Evolutionary conservation across 257 asterid genomes (phyloP), one percentile per base, ranked within the genome.

Genomic region (Solanum raphanifolium): DNA sequence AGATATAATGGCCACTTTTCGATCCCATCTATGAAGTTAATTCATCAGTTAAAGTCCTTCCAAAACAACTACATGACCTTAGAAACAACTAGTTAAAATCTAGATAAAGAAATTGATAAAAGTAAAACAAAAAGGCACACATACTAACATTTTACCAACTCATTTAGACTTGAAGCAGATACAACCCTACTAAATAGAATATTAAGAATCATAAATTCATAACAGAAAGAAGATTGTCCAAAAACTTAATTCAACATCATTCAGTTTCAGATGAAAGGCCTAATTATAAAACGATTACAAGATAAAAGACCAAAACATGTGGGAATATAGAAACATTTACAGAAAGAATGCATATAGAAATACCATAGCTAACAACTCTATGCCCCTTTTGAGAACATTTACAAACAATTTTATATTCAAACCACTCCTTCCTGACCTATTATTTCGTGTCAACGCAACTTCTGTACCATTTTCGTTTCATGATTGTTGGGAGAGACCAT

Each of bases 271-370:
- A 48, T 82, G 43, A 82, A 82, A 48, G 69, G 31, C 21, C 85
- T 9, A 81, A 46, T 15, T 27, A 46, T 46, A 46, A 81, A 38
- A 16, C 62, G 2, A 81, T 81, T 46, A 81, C 85, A 81, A 81
- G 18, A 81, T 46, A 48, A 84, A 86, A 65, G 21, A 31, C 88
- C 76, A 73, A 55, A 36, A 60, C 31, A 82, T 9, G 85, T 86
- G 88, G 86, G 48, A 86, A 88, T 74, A 41, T 65, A 38, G 55
- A 91, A 84, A 78, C 89, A 91, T 93, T 90, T 91, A 93, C 92
- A 92, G 52, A 93, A 94, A 91, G 92, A 94, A 91, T 90, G 91
- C 91, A 90, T 84, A 91, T 48, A 74, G 62, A 65, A 86, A 73
- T 66, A 87, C 85, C 75, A 86, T 55, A 85, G 89, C 90, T 74